A percentile compares a stretch with the other conserved stretches of the same genome.
Evolutionary conservation across 192 early-diverging fungal species (phyloP).

Genomic region (Irineochytrium annulatum): DNA sequence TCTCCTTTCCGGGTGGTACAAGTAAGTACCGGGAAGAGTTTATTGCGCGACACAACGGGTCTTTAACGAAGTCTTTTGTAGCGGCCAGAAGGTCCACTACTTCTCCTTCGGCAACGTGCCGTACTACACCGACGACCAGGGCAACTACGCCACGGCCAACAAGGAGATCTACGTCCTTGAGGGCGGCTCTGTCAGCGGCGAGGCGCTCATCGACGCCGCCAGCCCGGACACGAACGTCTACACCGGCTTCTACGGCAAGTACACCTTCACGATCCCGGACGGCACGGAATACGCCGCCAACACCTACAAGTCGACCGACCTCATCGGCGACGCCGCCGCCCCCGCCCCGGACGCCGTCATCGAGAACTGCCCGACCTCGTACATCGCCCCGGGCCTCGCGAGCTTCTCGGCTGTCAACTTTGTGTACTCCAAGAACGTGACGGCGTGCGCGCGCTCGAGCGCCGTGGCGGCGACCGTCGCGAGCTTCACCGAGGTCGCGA

Average conservation of each 20-base stretch:
- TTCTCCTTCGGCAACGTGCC: neutral
- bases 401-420: no score
- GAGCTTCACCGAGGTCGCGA: no score
- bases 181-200: neutral
- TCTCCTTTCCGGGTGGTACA: neutral
- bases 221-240: neutral
- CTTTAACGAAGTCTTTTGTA: neutral
- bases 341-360: neutral
- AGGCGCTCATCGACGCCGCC: neutral
- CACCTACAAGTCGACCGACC: neutral
- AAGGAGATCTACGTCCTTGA: neutral
- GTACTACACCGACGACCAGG: neutral
- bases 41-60: neutral
- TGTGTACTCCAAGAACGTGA: no score
- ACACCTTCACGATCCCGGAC: neutral
- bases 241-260: constrained; percentile 4
- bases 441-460: no score
- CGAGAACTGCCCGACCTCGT: neutral
- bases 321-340: neutral
- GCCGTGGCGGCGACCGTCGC: no score
- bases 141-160: neutral
- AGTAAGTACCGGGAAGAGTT: neutral
- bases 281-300: neutral
- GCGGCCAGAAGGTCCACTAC: neutral
- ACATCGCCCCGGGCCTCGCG: no score